phyloP scores from a whole-genome alignment of 116 monocot species.

The Cymodocea nodosa region DNA sequence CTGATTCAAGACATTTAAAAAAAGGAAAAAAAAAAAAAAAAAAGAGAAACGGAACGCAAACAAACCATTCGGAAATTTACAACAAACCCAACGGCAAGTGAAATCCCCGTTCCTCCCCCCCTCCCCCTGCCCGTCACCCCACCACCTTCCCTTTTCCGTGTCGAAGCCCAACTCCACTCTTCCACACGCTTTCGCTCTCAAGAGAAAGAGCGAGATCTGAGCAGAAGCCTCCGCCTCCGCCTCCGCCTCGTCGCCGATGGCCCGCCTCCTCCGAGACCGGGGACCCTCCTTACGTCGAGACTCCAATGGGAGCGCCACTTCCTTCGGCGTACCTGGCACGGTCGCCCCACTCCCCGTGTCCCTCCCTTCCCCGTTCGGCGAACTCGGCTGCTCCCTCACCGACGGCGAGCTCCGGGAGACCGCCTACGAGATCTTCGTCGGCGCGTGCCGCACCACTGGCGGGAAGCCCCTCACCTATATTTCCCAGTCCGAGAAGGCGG shows the following conservation, averaged over 20 bases:
- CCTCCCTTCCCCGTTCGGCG: constrained; percentile 59
- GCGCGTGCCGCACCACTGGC: constrained; percentile 54
- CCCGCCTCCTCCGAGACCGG: not conserved
- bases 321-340: not conserved
- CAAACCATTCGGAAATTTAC: too few relatives aligned
- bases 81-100: too few relatives aligned
- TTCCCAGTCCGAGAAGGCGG: constrained; percentile 23
- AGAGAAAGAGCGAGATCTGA: not conserved
- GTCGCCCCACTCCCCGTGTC: not conserved
- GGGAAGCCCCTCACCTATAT: constrained; percentile 61
- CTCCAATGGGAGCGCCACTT: not conserved
- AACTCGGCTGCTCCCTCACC: constrained; percentile 29
- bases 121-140: too few relatives aligned
- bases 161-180: too few relatives aligned
- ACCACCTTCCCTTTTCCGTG: too few relatives aligned
- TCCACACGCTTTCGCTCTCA: too few relatives aligned
- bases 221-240: not conserved
- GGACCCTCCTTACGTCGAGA: not conserved
- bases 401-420: constrained; percentile 50
- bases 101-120: too few relatives aligned
- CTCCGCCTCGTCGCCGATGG: not conserved
- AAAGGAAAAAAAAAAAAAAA: too few relatives aligned
- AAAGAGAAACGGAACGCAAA: too few relatives aligned
- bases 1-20: too few relatives aligned
- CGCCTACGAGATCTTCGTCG: constrained; percentile 86